Base-by-base conservation (phyloP, 2,329 filamentous ascomycete species). In the Dothistroma septosporum region DNA sequence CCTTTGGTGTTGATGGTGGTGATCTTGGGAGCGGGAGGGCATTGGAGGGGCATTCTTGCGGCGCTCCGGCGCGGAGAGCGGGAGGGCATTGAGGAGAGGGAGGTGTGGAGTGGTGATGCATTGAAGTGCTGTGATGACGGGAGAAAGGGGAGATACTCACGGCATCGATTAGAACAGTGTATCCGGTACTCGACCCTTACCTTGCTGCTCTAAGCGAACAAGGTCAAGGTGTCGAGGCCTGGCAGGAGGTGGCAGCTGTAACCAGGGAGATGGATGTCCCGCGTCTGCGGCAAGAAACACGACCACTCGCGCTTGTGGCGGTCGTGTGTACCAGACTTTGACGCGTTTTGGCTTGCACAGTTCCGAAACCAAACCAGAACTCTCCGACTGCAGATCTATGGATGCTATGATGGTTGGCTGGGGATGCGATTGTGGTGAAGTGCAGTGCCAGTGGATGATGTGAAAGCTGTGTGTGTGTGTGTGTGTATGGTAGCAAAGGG, bases 101-200 rank as follows among this genome's bases (percentile, higher is more conserved):
- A 50, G 44, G 46, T 47, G 58, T 49, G 49, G 52, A 19, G 33
- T 48, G 24, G 48, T 53, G 44, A 31, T 33, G 50, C 24, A 46
- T 50, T 41, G 35, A 59, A 57, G 28, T 46, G 41, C 48, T 58
- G 49, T 47, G 47, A 46, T 35, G 16, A 53, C 32, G 35, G 55
- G 44, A 53, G 50, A 41, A 41, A 37, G 16, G 32, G 53, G 58
- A 46, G 55, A 33, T 53, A 66, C 65, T 67, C 59, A 67, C 65
- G 65, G 66, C 66, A 67, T 68, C 61, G 61, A 66, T 64, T 59
- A 65, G 47, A 58, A 33, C 58, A 60, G 54, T 62, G 59, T 61
- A 58, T 61, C 58, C 59, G 52, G 58, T 61, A 58, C 60, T 66
- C 59, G 53, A 66, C 60, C 61, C 61, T 53, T 62, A 62, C 65